These are phyloP conservation scores for Suhomyces tanzawaensis DNA, from an alignment of 805 yeast species.

Conservation along the genomic window DNA sequence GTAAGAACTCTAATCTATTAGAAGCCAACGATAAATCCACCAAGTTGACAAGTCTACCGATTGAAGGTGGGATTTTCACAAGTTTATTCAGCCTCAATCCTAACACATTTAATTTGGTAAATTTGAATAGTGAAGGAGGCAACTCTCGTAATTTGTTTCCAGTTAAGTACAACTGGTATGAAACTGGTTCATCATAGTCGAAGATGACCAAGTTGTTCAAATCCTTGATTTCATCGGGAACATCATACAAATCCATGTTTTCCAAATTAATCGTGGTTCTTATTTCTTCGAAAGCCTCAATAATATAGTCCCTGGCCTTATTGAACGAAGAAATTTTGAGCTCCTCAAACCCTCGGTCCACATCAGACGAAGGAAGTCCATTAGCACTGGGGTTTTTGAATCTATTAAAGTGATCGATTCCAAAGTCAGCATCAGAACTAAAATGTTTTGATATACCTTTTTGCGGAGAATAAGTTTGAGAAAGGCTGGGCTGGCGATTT, in stretches of 20 bases:
- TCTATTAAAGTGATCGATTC: slow-evolving; percentile 49
- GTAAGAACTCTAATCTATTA: slow-evolving; percentile 50
- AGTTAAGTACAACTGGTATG: slow-evolving; percentile 50
- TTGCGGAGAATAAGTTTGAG: slow-evolving; percentile 7
- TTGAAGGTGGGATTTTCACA: slow-evolving; percentile 17
- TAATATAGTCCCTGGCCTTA: slow-evolving; percentile 42
- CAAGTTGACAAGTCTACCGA: slow-evolving; percentile 28
- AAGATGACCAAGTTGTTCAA: slow-evolving; percentile 52
- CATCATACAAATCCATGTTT: slow-evolving; percentile 41
- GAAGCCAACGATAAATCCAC: slow-evolving; percentile 52
- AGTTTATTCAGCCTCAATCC: slow-evolving; percentile 47
- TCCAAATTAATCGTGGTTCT: slow-evolving; percentile 47
- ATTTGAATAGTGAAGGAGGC: slow-evolving; percentile 50
- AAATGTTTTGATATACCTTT: slow-evolving; percentile 1
- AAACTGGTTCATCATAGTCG: slow-evolving; percentile 19
- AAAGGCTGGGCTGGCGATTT: neutral
- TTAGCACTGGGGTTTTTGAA: slow-evolving; percentile 27
- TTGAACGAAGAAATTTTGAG: slow-evolving; percentile 15
- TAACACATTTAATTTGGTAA: slow-evolving; percentile 49
- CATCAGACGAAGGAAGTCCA: slow-evolving; percentile 25
- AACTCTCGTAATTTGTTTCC: slow-evolving; percentile 48
- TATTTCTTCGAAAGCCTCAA: slow-evolving; percentile 48
- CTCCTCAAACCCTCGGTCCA: slow-evolving; percentile 28
- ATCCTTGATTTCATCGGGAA: slow-evolving; percentile 61
- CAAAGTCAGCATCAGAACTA: slow-evolving; percentile 46